These are phyloP conservation scores for Pythium rishiriense DNA, from an alignment of 352 stramenopile species.

Conservation along the genomic window DNA sequence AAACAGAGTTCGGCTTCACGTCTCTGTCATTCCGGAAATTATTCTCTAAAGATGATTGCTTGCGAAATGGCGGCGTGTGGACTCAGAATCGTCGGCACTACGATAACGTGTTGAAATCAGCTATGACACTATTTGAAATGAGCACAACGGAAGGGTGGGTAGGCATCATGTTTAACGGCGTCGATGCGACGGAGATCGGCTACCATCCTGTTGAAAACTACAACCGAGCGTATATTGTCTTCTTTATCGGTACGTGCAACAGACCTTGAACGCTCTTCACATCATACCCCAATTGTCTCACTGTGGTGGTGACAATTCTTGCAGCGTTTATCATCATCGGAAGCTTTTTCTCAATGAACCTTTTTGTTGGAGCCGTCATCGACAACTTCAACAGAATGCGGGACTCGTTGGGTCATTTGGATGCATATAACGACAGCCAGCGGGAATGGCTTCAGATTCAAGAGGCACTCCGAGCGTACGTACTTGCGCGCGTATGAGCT, in stretches of 20 bases:
- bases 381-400: conserved; percentile 83
- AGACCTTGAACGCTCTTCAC: background rate
- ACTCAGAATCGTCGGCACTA: conserved; percentile 47
- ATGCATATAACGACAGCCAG: conserved; percentile 65
- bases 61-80: conserved; percentile 32
- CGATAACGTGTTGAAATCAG: conserved; percentile 60
- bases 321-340: conserved; percentile 83
- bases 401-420: conserved; percentile 37
- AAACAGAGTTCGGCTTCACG: conserved; percentile 41
- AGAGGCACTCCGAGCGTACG: conserved; percentile 35
- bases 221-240: conserved; percentile 59
- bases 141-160: conserved; percentile 86
- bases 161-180: conserved; percentile 73
- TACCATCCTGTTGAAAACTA: conserved; percentile 75
- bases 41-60: conserved; percentile 39
- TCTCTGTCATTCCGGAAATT: conserved; percentile 44
- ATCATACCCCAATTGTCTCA: background rate
- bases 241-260: conserved; percentile 64
- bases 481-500: background rate
- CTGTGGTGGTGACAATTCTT: background rate
- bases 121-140: conserved; percentile 82
- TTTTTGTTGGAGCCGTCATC: conserved; percentile 88
- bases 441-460: conserved; percentile 66
- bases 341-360: conserved; percentile 85
- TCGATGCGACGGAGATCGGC: conserved; percentile 67